A percentile compares a stretch with the other conserved stretches of the same genome.
phyloP scores from a whole-genome alignment of 352 stramenopile genomes.

The Globisporangium takayamanum region DNA sequence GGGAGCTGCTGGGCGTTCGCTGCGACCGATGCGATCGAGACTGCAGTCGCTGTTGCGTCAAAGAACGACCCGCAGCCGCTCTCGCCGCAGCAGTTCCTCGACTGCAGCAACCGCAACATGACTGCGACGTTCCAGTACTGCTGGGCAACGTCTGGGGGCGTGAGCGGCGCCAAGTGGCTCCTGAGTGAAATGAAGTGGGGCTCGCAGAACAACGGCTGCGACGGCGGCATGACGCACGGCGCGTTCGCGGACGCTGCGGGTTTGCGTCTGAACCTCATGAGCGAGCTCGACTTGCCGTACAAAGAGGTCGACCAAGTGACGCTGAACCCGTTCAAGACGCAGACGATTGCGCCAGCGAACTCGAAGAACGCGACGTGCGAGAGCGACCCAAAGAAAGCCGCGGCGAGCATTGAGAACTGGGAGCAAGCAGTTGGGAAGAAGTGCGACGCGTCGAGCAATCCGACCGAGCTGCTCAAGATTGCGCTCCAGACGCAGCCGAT shows the following conservation, averaged over 20 bases:
- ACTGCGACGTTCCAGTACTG: conserved; percentile 74
- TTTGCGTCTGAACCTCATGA: conserved; percentile 46
- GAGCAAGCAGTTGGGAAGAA: conserved; percentile 55
- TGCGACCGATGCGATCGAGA: conserved; percentile 71
- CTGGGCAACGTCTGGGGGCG: conserved; percentile 38
- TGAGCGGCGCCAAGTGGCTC: conserved; percentile 50
- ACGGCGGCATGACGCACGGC: conserved; percentile 78
- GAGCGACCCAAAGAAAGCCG: conserved; percentile 26
- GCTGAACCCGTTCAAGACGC: conserved; percentile 20
- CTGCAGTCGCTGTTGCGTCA: conserved; percentile 45
- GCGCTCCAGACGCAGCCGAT: conserved; percentile 67
- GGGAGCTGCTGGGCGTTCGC: conserved; percentile 82
- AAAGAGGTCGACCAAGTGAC: conserved; percentile 33
- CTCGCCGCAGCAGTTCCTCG: conserved; percentile 75
- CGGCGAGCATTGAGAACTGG: conserved; percentile 65
- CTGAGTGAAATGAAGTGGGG: conserved; percentile 62
- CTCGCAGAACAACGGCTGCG: conserved; percentile 71
- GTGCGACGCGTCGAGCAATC: conserved; percentile 44
- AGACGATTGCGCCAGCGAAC: conserved; percentile 5
- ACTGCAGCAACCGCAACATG: conserved; percentile 66
- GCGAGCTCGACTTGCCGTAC: conserved; percentile 60
- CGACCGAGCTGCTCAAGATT: conserved; percentile 54
- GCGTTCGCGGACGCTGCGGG: conserved; percentile 69
- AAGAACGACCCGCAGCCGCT: conserved; percentile 39
- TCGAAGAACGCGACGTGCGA: conserved; percentile 32